These are phyloP conservation scores for Leucocoprinus leucothites DNA, from an alignment of 768 basidiomycete species.

Conservation along the genomic window DNA sequence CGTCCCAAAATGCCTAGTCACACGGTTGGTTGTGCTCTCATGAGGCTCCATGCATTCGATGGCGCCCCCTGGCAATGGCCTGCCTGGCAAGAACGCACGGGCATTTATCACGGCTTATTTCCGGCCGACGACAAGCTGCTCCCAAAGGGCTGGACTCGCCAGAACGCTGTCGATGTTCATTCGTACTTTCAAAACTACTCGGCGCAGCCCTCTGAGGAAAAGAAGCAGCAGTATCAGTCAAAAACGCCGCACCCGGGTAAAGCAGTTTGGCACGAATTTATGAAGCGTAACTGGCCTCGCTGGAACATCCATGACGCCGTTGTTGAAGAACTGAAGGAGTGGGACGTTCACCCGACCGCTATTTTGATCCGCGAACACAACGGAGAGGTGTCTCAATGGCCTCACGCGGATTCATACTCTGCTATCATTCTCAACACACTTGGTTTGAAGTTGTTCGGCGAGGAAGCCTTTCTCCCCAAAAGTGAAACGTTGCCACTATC, in stretches of 20 bases:
- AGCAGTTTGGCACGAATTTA: conserved; percentile 12
- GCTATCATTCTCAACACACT: too few species aligned
- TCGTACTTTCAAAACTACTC: conserved; percentile 17
- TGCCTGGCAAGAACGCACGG: conserved; percentile 20
- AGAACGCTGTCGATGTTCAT: conserved; percentile 6
- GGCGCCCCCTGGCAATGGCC: conserved; percentile 17
- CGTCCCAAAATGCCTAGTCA: neutral
- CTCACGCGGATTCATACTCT: neutral
- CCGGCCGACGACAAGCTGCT: conserved; percentile 17
- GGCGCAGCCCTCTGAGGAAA: neutral
- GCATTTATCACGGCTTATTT: conserved; percentile 21
- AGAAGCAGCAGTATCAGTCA: conserved; percentile 1
- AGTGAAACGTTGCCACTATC: too few species aligned
- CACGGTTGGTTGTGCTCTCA: conserved; percentile 14
- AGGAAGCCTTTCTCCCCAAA: too few species aligned
- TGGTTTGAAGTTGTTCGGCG: too few species aligned
- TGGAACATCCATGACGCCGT: conserved; percentile 18
- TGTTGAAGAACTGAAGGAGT: conserved; percentile 10
- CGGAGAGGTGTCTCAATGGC: neutral
- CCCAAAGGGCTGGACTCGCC: conserved; percentile 16
- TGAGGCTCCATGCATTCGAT: conserved; percentile 12
- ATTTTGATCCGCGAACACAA: conserved; percentile 3
- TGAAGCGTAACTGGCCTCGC: conserved; percentile 9
- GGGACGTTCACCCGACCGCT: conserved; percentile 13
- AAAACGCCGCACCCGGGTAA: conserved; percentile 14